Evolutionary conservation across 306 rosid genomes (phyloP), one percentile per base, ranked within the genome.

Genomic region (Begonia peltatifolia): DNA sequence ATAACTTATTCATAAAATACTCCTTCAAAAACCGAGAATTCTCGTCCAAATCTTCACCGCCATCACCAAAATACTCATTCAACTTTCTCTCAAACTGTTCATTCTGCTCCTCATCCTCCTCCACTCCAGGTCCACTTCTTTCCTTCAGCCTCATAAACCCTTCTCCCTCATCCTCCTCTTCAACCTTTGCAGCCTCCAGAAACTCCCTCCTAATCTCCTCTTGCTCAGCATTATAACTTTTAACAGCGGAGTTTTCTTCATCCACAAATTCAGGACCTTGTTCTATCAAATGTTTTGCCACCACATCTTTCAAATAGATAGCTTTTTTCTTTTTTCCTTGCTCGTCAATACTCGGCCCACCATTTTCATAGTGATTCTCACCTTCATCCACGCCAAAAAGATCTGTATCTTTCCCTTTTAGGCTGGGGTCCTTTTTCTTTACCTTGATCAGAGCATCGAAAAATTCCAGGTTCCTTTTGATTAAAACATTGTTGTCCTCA

Each of bases 241-340:
- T 79, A 47, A 53, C 41, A 9, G 35, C 65, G 15, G 63, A 53
- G 17, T 11, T 53, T 25, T 65, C 50, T 35, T 62, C 50, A 49
- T 63, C 65, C 23, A 49, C 59, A 56, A 78, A 74, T 47, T 83
- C 85, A 2, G 87, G 67, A 9, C 94, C 94, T 42, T 74, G 80
- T 69, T 87, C 85, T 9, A 83, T 62, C 73, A 87, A 69, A 55
- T 81, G 85, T 55, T 73, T 66, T 14, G 92, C 94, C 49, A 55
- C 36, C 67, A 87, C 87, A 67, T 84, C 94, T 75, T 87, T 84
- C 71, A 87, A 61, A 68, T 76, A 79, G 79, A 71, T 53, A 14
- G 69, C 41, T 35, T 55, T 73, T 47, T 65, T 63, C 53, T 71
- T 74, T 47, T 65, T 71, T 9, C 12, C 52, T 57, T 52, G 68